Evolutionary conservation across 2,329 filamentous ascomycete genomes (phyloP), one percentile per base, ranked within the genome.

Genomic region (Raffaelea deltoideospora): DNA sequence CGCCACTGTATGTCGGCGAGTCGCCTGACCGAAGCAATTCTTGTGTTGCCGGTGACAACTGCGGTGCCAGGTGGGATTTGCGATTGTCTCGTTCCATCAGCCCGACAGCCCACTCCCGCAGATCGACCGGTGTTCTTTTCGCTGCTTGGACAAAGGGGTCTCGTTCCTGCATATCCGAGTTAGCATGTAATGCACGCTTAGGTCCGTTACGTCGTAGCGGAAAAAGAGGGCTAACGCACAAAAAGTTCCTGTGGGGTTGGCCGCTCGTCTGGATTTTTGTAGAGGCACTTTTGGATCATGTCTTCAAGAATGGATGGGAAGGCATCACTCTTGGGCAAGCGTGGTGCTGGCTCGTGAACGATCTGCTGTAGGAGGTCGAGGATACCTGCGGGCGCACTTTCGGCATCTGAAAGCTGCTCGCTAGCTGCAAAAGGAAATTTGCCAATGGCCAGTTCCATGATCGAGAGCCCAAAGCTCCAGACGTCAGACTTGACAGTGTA

Each of bases 401-500:
- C 80, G 39, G 69, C 75, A 41, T 92, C 84, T 2, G 71, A 72
- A 19, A 76, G 58, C 45, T 76, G 71, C 50, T 79, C 75, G 48
- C 75, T 84, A 11, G 77, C 68, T 45, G 81, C 79, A 54, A 98
- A 98, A 1, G 90, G 90, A 52, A 98, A 98, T 52, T 92, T 87
- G 46, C 90, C 90, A 52, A 98, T 95, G 24, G 90, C 90, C 47
- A 98, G 63, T 59, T 98, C 90, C 87, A 98, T 96, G 43, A 98
- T 76, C 1, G 79, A 80, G 46, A 98, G 65, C 23, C 90, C 90
- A 44, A 95, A 92, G 69, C 87, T 95, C 90, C 90, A 98, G 4
- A 98, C 90, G 55, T 98, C 90, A 11, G 87, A 95, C 58, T 95
- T 95, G 50, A 98, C 88, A 0, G 88, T 94, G 59, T 98, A 98